Conservation (phyloP, 805 yeast genomes). For the Saccharomycopsis capsularis region DNA sequence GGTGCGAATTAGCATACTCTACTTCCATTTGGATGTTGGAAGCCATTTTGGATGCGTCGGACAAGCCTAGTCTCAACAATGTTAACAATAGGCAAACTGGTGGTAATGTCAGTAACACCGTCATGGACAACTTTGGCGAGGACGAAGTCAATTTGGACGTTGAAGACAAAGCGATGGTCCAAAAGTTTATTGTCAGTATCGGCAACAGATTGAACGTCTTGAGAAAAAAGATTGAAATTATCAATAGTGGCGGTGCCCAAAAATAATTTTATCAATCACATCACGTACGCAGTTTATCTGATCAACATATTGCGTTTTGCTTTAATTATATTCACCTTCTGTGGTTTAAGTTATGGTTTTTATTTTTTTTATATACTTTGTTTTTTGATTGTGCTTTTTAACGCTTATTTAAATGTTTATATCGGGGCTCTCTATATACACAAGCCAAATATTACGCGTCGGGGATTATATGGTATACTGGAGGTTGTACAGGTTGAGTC, state of each 20-base stretch:
- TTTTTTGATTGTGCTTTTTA: no score
- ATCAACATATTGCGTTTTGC: no score
- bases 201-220: slow-evolving; percentile 71
- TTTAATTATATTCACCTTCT: no score
- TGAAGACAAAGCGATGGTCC: slow-evolving; percentile 70
- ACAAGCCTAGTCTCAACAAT: not conserved
- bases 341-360: no score
- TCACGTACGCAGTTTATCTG: no score
- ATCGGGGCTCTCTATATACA: no score
- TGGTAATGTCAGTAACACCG: slow-evolving; percentile 14
- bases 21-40: slow-evolving; percentile 95
- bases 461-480: no score
- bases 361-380: no score
- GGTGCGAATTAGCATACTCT: slow-evolving; percentile 84
- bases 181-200: slow-evolving; percentile 74
- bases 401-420: no score
- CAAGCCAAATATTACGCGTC: no score
- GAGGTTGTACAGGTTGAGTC: no score
- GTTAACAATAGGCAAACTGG: not conserved
- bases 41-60: slow-evolving; percentile 57
- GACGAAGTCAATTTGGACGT: slow-evolving; percentile 46
- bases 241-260: slow-evolving; percentile 2
- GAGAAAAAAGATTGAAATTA: slow-evolving; percentile 45
- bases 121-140: slow-evolving; percentile 29
- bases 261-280: no score